phyloP scores from a whole-genome alignment of 305 asterid genomes.

The Fraxinus xanthoxyloides region DNA sequence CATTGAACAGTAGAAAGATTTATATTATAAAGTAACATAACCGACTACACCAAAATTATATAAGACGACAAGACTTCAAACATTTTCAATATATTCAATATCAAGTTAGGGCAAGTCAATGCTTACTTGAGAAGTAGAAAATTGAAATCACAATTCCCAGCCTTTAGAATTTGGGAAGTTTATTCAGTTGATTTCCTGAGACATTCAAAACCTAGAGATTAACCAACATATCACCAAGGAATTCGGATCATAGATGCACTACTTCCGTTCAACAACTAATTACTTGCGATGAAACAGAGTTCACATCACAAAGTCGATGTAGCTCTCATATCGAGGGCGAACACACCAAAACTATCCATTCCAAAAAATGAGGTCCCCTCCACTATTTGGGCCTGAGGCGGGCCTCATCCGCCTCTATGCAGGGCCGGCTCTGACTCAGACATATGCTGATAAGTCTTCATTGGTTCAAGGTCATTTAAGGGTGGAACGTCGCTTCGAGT shows the following conservation, averaged over 20 bases:
- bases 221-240: slow-evolving; percentile 18
- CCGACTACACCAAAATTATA: too few species aligned
- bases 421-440: too few species aligned
- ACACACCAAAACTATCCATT: background rate
- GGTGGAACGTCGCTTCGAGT: background rate
- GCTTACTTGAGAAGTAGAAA: too few species aligned
- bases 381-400: too few species aligned
- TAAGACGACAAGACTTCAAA: too few species aligned
- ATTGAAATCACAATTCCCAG: too few species aligned
- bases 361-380: background rate
- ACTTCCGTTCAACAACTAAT: background rate
- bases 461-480: background rate
- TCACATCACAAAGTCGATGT: background rate
- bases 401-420: too few species aligned
- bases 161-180: slow-evolving; percentile 41
- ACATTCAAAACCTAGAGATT: slow-evolving; percentile 50
- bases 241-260: background rate
- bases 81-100: too few species aligned
- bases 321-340: background rate
- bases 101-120: too few species aligned
- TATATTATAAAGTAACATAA: too few species aligned
- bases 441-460: background rate
- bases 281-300: background rate
- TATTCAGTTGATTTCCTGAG: slow-evolving; percentile 51
- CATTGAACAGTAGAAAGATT: too few species aligned